Base-by-base conservation (phyloP, 495 filamentous ascomycete species). In the Aspergillus funiculosus region DNA sequence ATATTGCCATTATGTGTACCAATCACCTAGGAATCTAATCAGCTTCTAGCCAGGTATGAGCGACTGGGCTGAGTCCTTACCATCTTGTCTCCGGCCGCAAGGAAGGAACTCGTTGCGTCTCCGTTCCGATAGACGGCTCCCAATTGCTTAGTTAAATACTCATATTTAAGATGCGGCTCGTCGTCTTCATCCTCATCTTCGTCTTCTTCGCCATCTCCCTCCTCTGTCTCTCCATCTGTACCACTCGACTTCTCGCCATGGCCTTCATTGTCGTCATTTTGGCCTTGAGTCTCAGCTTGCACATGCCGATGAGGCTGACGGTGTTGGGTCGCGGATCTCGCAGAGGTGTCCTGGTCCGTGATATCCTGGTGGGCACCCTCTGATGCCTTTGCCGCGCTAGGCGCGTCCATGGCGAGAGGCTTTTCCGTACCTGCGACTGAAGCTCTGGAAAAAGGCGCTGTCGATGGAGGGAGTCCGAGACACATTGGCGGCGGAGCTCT, bases 1-100 rank as follows among this genome's bases (percentile, higher is more conserved):
- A 97, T 88, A 56, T 92, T 95, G 52, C 92, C 92, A 67, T 95
- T 96, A 64, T 98, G 92, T 3, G 94, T 95, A 52, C 92, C 92
- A 50, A 94, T 71, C 43, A 97, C 84, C 87, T 94, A 66, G 21
- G 53, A 28, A 55, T 10, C 4, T 40, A 19, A 17, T 65, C 48
- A 67, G 58, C 32, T 31, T 43, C 5, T 21, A 13, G 21, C 8
- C 20, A 24, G 32, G 24, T 11, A 20, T 13, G 20, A 28, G 20
- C 4, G 35, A 11, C 25, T 29, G 17, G 26, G 41, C n/a, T n/a
- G 28, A 19, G 17, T 39, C 35, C 76, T 49, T 72, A 91, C 88
- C 89, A 96, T 95, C 70, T 95, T 97, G 71, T 97, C 92, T 19
- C 89, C 91, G 15, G 86, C 86, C 37, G 92, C 87, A 21, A 92